Evolutionary conservation across 441 rosid species (phyloP).

Genomic region (Aleurites moluccanus): DNA sequence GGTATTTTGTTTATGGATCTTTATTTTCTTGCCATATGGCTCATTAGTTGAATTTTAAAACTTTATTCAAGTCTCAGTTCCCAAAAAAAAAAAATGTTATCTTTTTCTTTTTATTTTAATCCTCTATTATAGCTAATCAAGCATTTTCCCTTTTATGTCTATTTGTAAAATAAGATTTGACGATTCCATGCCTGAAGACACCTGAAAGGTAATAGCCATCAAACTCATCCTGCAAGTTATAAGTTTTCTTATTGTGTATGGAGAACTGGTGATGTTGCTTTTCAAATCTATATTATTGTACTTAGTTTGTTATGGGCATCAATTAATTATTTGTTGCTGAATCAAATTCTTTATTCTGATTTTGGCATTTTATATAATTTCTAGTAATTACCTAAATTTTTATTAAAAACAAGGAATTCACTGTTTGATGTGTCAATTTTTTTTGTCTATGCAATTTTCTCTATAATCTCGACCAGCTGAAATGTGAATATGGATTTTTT

Average conservation of each 20-base stretch:
- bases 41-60: background rate
- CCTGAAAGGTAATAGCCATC: constrained; percentile 68
- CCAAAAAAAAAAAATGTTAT: background rate
- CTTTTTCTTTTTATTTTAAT: background rate
- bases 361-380: background rate
- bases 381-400: background rate
- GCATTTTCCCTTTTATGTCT: constrained; percentile 12
- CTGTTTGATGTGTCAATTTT: background rate
- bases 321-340: background rate
- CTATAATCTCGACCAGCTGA: background rate
- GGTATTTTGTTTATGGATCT: constrained; percentile 36
- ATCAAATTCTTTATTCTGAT: background rate
- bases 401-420: constrained; percentile 5
- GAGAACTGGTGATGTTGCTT: constrained; percentile 1
- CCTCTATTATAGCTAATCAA: constrained; percentile 14
- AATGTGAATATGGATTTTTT: background rate
- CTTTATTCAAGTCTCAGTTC: background rate
- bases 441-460: background rate
- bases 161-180: constrained; percentile 49
- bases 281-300: background rate
- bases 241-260: background rate
- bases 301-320: background rate
- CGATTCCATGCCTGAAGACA: constrained; percentile 83
- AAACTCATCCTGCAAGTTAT: constrained; percentile 4
- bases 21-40: background rate